These are phyloP conservation scores for Artemisia argyi DNA, from an alignment of 129 eudicot species.

Conservation along the genomic window DNA sequence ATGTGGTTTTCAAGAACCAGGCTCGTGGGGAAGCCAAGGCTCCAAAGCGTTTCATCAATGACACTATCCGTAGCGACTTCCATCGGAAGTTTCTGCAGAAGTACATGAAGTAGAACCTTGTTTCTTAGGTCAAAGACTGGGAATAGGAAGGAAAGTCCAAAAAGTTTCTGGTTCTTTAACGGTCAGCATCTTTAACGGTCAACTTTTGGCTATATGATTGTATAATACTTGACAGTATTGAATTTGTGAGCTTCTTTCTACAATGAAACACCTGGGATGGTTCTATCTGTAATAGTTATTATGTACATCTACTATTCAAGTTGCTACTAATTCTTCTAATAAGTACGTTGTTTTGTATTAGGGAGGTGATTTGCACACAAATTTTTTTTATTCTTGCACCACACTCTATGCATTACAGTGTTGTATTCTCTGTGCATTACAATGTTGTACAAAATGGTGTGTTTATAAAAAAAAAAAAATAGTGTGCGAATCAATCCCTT, in stretches of 20 bases:
- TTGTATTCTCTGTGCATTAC: too few species aligned
- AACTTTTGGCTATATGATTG: constrained; percentile 8
- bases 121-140: not conserved
- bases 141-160: constrained; percentile 4
- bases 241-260: constrained; percentile 6
- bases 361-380: too few species aligned
- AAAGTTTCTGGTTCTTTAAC: constrained; percentile 7
- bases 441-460: too few species aligned
- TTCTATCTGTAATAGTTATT: constrained; percentile 11
- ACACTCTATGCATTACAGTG: too few species aligned
- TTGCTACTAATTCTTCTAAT: not conserved
- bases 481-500: too few species aligned
- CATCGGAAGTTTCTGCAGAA: constrained; percentile 48
- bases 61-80: constrained; percentile 47
- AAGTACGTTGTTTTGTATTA: not conserved
- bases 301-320: constrained; percentile 23
- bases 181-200: too few species aligned
- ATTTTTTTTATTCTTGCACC: too few species aligned
- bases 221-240: constrained; percentile 18
- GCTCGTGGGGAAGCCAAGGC: constrained; percentile 44
- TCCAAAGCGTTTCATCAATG: constrained; percentile 45
- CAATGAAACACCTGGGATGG: not conserved
- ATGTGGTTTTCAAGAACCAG: constrained; percentile 46
- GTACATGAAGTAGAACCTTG: constrained; percentile 37
- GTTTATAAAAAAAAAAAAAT: too few species aligned